Evolutionary conservation across 768 basidiomycete species (phyloP).

Genomic region (Tricholoma sp.): DNA sequence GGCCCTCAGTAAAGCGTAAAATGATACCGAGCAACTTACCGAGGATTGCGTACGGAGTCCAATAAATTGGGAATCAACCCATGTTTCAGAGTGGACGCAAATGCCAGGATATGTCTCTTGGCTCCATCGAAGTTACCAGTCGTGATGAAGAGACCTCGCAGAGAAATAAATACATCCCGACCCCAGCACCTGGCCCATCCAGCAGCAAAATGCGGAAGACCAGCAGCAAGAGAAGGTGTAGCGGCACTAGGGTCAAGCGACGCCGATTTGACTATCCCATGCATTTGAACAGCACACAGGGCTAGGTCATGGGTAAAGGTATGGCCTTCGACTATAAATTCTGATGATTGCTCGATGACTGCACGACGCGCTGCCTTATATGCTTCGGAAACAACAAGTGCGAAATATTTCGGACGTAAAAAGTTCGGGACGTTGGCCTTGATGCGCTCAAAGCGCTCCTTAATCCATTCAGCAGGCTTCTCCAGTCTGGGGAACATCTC

Average conservation of each 20-base stretch:
- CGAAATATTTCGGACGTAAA: conserved; percentile 95
- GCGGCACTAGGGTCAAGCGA: conserved; percentile 71
- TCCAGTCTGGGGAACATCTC: conserved; percentile 62
- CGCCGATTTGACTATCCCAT: conserved; percentile 86
- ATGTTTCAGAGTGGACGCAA: conserved; percentile 90
- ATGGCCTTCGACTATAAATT: conserved; percentile 81
- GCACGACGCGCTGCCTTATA: conserved; percentile 87
- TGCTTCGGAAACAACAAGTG: conserved; percentile 82
- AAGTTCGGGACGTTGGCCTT: conserved; percentile 73
- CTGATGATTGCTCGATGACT: conserved; percentile 83
- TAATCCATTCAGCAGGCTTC: conserved; percentile 78
- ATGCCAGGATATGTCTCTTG: conserved; percentile 85
- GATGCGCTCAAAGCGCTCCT: conserved; percentile 81
- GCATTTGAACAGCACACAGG: conserved; percentile 82
- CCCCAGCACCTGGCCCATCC: conserved; percentile 99
- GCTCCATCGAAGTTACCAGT: conserved; percentile 88
- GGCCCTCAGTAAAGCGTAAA: not conserved
- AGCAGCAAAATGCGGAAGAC: conserved; percentile 88
- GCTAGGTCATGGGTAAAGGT: conserved; percentile 89
- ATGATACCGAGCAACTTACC: conserved; percentile 38
- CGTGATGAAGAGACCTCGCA: conserved; percentile 89
- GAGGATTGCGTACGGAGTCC: conserved; percentile 80
- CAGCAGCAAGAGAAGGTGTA: conserved; percentile 87
- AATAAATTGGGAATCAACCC: conserved; percentile 95
- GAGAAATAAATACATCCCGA: conserved; percentile 88